These are phyloP conservation scores for Spergularia bocconei DNA, from an alignment of 148 eudicot species.

Conservation along the genomic window DNA sequence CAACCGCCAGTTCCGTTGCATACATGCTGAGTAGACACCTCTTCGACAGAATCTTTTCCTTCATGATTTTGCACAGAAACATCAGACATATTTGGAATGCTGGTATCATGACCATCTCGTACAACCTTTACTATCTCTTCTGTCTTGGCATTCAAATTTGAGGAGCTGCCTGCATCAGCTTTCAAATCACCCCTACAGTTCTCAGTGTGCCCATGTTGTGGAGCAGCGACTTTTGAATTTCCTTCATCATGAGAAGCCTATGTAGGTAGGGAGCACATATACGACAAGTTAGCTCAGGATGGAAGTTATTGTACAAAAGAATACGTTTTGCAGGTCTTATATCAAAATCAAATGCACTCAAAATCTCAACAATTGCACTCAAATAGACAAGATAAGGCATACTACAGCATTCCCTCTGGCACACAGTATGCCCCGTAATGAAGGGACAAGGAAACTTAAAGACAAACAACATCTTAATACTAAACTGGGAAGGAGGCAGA, in stretches of 20 bases:
- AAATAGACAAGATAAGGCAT: neutral
- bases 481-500: neutral
- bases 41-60: conserved; percentile 11
- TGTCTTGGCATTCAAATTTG: conserved; percentile 1
- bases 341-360: neutral
- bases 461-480: neutral
- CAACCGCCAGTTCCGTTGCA: no score
- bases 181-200: conserved; percentile 18
- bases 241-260: conserved; percentile 20
- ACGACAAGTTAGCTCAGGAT: conserved; percentile 5
- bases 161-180: conserved; percentile 18
- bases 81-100: conserved; percentile 6
- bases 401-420: neutral
- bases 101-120: conserved; percentile 15
- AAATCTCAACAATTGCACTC: neutral
- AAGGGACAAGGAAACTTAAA: neutral
- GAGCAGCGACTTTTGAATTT: conserved; percentile 12
- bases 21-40: no score
- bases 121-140: conserved; percentile 25
- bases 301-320: neutral
- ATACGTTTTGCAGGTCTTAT: neutral
- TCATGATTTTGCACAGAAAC: conserved; percentile 21
- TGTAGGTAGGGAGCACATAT: conserved; percentile 4
- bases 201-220: conserved; percentile 17
- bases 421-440: neutral